A percentile compares a stretch with the other conserved stretches of the same genome.
Evolutionary conservation across 163 green algal species (phyloP).

Genomic region (Coccomyxa subellipsoidea): DNA sequence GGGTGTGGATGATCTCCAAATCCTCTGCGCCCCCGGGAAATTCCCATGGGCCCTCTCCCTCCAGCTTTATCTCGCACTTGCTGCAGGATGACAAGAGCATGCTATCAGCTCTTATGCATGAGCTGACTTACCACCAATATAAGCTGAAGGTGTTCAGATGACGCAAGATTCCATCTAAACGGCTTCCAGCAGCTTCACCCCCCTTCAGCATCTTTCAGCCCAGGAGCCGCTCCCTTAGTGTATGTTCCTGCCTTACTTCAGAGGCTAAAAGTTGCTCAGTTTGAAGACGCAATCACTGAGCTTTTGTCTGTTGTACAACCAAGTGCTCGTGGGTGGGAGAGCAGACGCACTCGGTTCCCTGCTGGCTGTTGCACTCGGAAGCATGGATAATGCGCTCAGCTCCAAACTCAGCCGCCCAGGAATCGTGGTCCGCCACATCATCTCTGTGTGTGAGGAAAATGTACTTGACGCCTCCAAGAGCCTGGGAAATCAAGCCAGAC

Average conservation of each 20-base stretch:
- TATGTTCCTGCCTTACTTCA: too few species aligned
- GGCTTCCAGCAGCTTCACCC: too few species aligned
- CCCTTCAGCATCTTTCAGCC: too few species aligned
- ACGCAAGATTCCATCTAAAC: too few species aligned
- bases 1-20: constrained; percentile 38
- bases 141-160: too few species aligned
- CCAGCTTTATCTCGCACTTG: constrained; percentile 40
- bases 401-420: constrained; percentile 36
- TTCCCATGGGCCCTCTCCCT: constrained; percentile 43
- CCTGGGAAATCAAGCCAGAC: constrained; percentile 11
- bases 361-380: constrained; percentile 31
- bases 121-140: too few species aligned
- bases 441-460: constrained; percentile 51
- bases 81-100: constrained; percentile 19
- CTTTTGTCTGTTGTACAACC: too few species aligned
- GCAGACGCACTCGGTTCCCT: constrained; percentile 50
- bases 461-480: constrained; percentile 40
- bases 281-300: too few species aligned
- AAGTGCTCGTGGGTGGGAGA: too few species aligned
- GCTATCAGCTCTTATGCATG: not conserved
- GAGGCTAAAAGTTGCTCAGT: too few species aligned
- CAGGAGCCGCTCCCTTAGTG: too few species aligned
- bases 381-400: constrained; percentile 44
- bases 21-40: constrained; percentile 31
- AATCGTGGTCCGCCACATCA: constrained; percentile 36